A percentile compares a stretch with the other conserved stretches of the same genome.
These are phyloP conservation scores for Pseudogymnoascus sp. DNA, from an alignment of 2,329 filamentous ascomycete genomes.

Conservation along the genomic window DNA sequence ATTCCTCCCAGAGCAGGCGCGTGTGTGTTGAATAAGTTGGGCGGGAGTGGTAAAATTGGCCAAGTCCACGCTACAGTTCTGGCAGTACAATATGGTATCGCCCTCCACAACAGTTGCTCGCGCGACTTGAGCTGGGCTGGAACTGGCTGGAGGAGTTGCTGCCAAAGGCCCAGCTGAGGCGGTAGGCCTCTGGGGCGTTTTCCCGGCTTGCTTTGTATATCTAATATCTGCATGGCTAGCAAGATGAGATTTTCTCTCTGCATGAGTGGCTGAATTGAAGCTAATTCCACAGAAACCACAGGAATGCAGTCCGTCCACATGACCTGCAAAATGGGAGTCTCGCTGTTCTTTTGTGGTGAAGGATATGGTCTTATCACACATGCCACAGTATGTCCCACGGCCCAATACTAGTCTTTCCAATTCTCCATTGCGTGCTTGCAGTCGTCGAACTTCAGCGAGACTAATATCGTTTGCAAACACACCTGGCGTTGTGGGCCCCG, in stretches of 20 bases:
- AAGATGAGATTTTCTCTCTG: neutral
- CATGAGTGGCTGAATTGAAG: neutral
- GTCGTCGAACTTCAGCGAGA: neutral
- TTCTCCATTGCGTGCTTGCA: neutral
- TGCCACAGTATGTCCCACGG: neutral
- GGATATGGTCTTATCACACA: conserved; percentile 3
- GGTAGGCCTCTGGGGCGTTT: neutral
- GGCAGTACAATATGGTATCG: neutral
- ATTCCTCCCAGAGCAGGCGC: neutral
- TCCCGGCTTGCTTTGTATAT: neutral
- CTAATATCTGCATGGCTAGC: neutral
- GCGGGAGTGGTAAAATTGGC: neutral
- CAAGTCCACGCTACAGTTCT: conserved; percentile 1
- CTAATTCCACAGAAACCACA: neutral
- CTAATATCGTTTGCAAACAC: neutral
- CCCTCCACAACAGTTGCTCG: neutral
- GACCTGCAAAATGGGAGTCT: neutral
- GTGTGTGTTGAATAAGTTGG: neutral
- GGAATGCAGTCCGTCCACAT: neutral
- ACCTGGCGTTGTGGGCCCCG: neutral
- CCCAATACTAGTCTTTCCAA: neutral
- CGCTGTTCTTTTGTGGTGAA: neutral
- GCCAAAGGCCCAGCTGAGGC: neutral
- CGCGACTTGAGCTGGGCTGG: neutral
- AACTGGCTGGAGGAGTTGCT: neutral